phyloP scores from a whole-genome alignment of 768 basidiomycete genomes.

The Lanmaoa rubissima region DNA sequence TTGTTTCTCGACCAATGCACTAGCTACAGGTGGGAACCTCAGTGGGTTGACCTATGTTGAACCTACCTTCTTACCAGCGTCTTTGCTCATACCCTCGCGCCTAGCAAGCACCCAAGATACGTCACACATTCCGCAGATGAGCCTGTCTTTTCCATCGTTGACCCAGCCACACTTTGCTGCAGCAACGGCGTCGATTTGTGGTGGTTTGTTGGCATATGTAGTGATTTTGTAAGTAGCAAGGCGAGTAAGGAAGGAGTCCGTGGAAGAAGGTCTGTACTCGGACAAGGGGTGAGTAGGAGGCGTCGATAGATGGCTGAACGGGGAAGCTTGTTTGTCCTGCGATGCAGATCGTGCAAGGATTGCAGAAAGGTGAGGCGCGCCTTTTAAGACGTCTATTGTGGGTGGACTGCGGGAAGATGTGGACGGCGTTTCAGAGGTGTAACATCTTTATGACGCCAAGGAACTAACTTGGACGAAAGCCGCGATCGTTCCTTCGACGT shows the following conservation, averaged over 20 bases:
- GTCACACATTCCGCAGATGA: conserved; percentile 70
- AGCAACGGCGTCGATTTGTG: conserved; percentile 71
- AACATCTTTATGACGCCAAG: not conserved
- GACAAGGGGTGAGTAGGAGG: conserved; percentile 34
- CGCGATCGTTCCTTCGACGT: conserved; percentile 46
- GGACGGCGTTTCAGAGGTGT: conserved; percentile 2
- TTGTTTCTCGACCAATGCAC: conserved; percentile 73
- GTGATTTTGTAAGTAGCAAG: conserved; percentile 75
- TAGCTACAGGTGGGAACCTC: conserved; percentile 43
- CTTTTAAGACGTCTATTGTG: conserved; percentile 44
- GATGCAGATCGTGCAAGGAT: conserved; percentile 67
- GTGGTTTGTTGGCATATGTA: conserved; percentile 78
- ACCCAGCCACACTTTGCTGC: conserved; percentile 82
- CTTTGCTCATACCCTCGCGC: conserved; percentile 67
- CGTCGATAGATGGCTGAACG: conserved; percentile 41
- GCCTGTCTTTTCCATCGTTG: conserved; percentile 78
- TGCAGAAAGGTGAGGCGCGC: conserved; percentile 66
- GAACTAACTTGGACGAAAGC: conserved; percentile 27
- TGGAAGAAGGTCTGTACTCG: conserved; percentile 79
- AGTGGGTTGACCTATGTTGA: conserved; percentile 12
- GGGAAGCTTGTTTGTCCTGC: conserved; percentile 47
- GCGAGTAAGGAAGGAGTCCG: conserved; percentile 67
- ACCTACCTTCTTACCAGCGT: conserved; percentile 65
- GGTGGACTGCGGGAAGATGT: conserved; percentile 2
- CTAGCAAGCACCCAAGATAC: conserved; percentile 73